Evolutionary conservation across 2,329 filamentous ascomycete species (phyloP).

Genomic region (Blumeria graminis): DNA sequence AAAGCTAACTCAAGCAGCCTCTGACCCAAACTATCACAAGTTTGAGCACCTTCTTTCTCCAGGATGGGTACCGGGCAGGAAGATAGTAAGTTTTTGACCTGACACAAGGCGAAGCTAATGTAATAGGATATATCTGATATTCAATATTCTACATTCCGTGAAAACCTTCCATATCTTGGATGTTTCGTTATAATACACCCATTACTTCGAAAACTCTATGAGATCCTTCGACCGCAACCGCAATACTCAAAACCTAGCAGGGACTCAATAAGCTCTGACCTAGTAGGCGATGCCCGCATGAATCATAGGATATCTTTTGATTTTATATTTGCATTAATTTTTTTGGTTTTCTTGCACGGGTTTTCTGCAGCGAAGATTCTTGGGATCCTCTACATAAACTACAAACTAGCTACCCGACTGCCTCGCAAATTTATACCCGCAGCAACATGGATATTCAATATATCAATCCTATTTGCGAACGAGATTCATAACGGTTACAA

Average conservation of each 20-base stretch:
- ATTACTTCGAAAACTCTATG: conserved; percentile 47
- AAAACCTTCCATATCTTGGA: conserved; percentile 62
- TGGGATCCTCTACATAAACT: conserved; percentile 59
- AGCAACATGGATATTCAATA: conserved; percentile 76
- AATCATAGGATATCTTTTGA: conserved; percentile 61
- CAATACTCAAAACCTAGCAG: neutral
- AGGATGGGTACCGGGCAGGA: conserved; percentile 82
- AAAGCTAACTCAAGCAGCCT: conserved; percentile 26
- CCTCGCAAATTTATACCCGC: conserved; percentile 47
- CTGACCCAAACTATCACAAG: conserved; percentile 56
- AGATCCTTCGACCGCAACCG: conserved; percentile 18
- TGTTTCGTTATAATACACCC: conserved; percentile 57
- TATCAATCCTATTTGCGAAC: conserved; percentile 68
- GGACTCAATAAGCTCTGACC: conserved; percentile 18
- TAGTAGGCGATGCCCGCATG: conserved; percentile 29
- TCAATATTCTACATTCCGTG: conserved; percentile 68
- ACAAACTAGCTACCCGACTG: conserved; percentile 46
- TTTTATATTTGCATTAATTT: conserved; percentile 54
- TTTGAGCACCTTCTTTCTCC: conserved; percentile 46
- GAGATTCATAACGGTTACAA: conserved; percentile 61
- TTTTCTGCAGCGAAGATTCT: conserved; percentile 67
- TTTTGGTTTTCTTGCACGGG: conserved; percentile 60
- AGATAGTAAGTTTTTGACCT: conserved; percentile 36
- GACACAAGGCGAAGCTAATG: conserved; percentile 4
- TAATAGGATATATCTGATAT: conserved; percentile 61